Conservation (phyloP, 1,284 basidiomycete species). For the Trichosporon sp. region DNA sequence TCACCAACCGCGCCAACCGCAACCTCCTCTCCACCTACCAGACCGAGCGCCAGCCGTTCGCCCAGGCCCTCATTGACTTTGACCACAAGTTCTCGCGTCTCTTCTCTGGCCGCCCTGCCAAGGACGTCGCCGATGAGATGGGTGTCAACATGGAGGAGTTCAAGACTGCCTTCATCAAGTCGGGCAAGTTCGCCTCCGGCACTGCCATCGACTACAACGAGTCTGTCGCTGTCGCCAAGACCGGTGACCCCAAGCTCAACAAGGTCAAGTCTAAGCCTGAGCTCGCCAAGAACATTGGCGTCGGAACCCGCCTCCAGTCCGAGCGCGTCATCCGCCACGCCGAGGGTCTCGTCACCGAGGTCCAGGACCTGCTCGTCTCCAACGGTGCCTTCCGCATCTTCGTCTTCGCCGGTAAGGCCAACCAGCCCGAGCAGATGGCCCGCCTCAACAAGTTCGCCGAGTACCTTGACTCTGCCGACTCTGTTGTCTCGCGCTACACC, state of each 20-base stretch:
- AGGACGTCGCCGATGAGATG: constrained; percentile 33
- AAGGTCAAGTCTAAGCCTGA: constrained; percentile 21
- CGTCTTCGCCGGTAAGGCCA: constrained; percentile 41
- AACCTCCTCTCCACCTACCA: constrained; percentile 58
- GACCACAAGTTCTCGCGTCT: constrained; percentile 48
- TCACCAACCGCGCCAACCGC: constrained; percentile 53
- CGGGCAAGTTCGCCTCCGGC: constrained; percentile 31
- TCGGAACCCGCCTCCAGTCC: constrained; percentile 33
- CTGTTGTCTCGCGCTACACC: constrained; percentile 29
- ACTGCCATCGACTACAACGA: constrained; percentile 32
- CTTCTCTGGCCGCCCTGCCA: constrained; percentile 36
- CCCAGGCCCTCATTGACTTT: constrained; percentile 46
- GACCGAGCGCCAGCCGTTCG: constrained; percentile 55
- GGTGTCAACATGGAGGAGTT: constrained; percentile 34
- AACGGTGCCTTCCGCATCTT: constrained; percentile 41
- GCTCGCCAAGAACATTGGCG: constrained; percentile 27
- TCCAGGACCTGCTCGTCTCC: constrained; percentile 41
- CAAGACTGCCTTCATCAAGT: constrained; percentile 32
- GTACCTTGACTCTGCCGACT: constrained; percentile 29
- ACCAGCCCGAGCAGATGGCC: constrained; percentile 30
- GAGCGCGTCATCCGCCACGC: constrained; percentile 29
- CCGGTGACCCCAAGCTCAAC: constrained; percentile 20
- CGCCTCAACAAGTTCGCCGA: constrained; percentile 30
- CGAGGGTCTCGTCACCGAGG: constrained; percentile 30
- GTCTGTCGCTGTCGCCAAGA: constrained; percentile 25